Evolutionary conservation across 2,329 filamentous ascomycete genomes (phyloP).

Genomic region (Fusarium palustre): DNA sequence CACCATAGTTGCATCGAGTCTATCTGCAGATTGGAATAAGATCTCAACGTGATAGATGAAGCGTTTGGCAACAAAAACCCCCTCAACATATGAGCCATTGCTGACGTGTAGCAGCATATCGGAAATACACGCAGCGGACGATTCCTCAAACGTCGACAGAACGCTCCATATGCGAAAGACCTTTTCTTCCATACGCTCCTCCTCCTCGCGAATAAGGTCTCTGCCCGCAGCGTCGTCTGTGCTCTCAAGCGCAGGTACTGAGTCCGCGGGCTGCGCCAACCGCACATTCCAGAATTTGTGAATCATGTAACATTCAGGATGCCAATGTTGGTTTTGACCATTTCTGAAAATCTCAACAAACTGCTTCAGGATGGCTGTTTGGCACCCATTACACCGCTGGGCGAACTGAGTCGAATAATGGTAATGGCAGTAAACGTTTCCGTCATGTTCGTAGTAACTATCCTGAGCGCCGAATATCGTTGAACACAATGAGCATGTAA

Average conservation of each 20-base stretch:
- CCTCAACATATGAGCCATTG: constrained; percentile 95
- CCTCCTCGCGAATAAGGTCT: constrained; percentile 81
- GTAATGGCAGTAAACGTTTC: constrained; percentile 97
- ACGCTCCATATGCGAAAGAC: constrained; percentile 99
- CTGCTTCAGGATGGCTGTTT: constrained; percentile 97
- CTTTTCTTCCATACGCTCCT: constrained; percentile 97
- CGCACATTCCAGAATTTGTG: constrained; percentile 99
- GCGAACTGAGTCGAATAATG: constrained; percentile 99
- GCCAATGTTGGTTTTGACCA: constrained; percentile 98
- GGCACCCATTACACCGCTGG: constrained; percentile 94
- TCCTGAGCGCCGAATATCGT: constrained; percentile 99
- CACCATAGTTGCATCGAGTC: constrained; percentile 79
- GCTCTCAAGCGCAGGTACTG: constrained; percentile 56
- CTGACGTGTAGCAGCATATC: constrained; percentile 99
- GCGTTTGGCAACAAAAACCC: constrained; percentile 91
- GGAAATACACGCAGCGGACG: constrained; percentile 96
- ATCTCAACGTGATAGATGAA: constrained; percentile 98
- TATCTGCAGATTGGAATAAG: constrained; percentile 88
- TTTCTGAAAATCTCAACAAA: constrained; percentile 99
- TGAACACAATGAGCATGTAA: constrained; percentile 95
- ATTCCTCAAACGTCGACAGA: constrained; percentile 95
- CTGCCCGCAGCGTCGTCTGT: constrained; percentile 71
- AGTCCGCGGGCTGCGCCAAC: constrained; percentile 72
- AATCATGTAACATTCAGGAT: constrained; percentile 99
- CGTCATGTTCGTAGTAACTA: constrained; percentile 98